Evolutionary conservation across 23 red algal species (phyloP).

Genomic region (Cyanidioschyzon merolae): DNA sequence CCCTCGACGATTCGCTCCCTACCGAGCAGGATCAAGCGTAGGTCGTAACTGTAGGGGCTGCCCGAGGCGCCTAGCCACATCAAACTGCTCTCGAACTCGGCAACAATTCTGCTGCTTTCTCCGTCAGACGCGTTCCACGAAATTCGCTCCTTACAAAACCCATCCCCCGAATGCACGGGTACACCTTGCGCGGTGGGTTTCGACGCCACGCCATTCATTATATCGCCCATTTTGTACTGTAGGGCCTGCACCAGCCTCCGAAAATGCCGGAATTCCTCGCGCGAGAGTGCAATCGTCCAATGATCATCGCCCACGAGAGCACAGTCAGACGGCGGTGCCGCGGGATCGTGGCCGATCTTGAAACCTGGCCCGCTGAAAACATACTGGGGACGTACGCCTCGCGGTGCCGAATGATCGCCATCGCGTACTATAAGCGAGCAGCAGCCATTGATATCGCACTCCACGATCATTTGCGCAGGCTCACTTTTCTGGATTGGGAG

Average conservation of each 20-base stretch:
- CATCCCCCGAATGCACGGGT: slow-evolving; percentile 6
- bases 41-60: not conserved
- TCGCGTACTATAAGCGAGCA: slow-evolving; percentile 13
- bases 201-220: not conserved
- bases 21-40: not conserved
- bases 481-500: not conserved
- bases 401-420: not conserved
- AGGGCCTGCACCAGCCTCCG: not conserved
- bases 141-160: not conserved
- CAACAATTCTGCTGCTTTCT: not conserved
- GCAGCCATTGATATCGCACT: slow-evolving; percentile 11
- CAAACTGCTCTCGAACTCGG: slow-evolving; percentile 5
- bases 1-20: not conserved
- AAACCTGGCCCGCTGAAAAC: slow-evolving; percentile 11
- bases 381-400: not conserved
- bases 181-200: not conserved
- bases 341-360: not conserved
- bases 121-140: not conserved
- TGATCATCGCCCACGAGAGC: slow-evolving; percentile 4
- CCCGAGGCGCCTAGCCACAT: not conserved
- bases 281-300: slow-evolving; percentile 1
- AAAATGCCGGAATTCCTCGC: slow-evolving; percentile 15
- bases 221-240: slow-evolving; percentile 6
- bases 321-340: not conserved
- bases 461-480: slow-evolving; percentile 7